Evolutionary conservation across 164 flowering plant species (phyloP).

Genomic region (Liquidambar formosana): DNA sequence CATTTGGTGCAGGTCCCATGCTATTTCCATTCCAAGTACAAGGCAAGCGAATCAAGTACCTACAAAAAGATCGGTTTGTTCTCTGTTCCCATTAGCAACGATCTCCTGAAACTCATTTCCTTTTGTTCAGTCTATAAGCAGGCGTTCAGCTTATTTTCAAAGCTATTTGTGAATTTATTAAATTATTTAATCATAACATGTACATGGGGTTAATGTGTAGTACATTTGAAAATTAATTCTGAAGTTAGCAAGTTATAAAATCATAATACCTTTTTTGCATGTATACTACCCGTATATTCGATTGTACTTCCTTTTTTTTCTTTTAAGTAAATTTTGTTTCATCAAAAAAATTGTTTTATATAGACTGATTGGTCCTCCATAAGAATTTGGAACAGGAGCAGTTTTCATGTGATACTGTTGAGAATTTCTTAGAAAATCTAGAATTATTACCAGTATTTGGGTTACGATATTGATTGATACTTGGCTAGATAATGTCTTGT

Average conservation of each 20-base stretch:
- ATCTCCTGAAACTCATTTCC: background rate
- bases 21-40: conserved; percentile 44
- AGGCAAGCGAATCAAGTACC: conserved; percentile 34
- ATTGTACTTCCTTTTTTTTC: no score
- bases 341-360: no score
- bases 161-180: background rate
- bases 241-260: background rate
- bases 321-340: no score
- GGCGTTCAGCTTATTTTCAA: background rate
- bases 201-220: background rate
- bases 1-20: conserved; percentile 34
- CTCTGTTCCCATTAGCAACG: background rate
- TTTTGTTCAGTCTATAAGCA: background rate
- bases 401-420: no score
- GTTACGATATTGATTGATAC: no score
- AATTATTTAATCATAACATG: background rate
- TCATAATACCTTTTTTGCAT: no score
- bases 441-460: no score
- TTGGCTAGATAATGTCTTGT: no score
- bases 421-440: no score
- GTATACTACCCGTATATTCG: no score
- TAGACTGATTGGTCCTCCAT: no score
- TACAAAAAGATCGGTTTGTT: conserved; percentile 42
- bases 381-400: no score
- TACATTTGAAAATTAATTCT: background rate